Base-by-base conservation (phyloP, 1,284 basidiomycete species). In the Naganishia albida region DNA sequence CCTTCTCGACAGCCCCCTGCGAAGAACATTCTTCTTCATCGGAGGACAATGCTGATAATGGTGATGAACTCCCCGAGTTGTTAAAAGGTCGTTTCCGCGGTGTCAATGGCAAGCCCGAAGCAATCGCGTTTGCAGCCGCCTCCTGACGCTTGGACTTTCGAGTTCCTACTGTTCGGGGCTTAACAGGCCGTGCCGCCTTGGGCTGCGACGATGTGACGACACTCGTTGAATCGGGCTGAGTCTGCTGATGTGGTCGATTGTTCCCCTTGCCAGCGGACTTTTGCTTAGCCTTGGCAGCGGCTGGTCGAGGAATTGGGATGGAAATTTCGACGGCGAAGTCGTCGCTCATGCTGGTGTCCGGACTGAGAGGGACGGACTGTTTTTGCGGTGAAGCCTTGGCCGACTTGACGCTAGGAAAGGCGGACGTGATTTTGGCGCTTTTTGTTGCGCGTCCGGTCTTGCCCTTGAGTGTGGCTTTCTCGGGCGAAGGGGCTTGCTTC, bases 11-110 rank as follows among this genome's bases (percentile, higher is more conserved):
- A 13, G 50, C 25, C 25, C 57, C 57, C 23, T 60, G 57, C 7
- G 57, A 60, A 8, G 57, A 60, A 23, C 57, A 60, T 46, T 59
- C 44, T 23, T 60, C 57, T 40, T 60, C 57, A 7, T 50, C 57
- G 8, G 57, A 60, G 1, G 34, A 18, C 2, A 46, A 23, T 18
- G n/a, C 34, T 7, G 57, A 60, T 18, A 60, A 50, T 18, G 57
- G 57, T 13, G 57, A 60, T 23, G 57, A 60, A 23, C 34, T 38
- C 23, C 46, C 26, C n/a, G 57, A 60, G 38, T 34, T 38, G 20
- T 7, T 20, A 26, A 18, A 38, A 34, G 46, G 39, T 13, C 57
- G 57, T 42, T 60, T 60, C 34, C 39, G 30, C 38, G 57, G 57
- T 12, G 57, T 60, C 8, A 60, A 3, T 18, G 46, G 57, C 15